Evolutionary conservation across 768 basidiomycete genomes (phyloP).

Genomic region (Lentinula edodes): DNA sequence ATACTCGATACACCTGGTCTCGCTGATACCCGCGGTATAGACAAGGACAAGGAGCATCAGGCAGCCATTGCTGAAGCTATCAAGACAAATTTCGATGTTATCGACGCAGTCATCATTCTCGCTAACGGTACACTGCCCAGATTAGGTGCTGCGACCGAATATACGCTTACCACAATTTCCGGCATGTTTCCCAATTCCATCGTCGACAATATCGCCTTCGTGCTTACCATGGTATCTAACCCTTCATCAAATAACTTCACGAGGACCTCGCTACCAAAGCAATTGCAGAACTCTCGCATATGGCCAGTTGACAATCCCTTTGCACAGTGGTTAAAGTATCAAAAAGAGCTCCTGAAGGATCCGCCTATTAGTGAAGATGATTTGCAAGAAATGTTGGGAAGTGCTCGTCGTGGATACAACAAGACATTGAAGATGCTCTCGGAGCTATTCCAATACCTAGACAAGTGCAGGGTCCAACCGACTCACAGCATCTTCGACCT

Average conservation of each 20-base stretch:
- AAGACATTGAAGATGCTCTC: constrained; percentile 11
- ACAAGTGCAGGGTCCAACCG: constrained; percentile 10
- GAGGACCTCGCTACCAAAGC: neutral
- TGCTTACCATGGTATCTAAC: constrained; percentile 18
- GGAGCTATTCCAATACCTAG: constrained; percentile 12
- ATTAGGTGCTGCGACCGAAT: constrained; percentile 18
- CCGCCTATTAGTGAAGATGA: neutral
- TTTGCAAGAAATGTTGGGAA: neutral
- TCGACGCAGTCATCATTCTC: constrained; percentile 23
- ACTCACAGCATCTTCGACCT: constrained; percentile 8
- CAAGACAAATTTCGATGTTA: constrained; percentile 10
- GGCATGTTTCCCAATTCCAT: constrained; percentile 20
- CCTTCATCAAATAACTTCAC: constrained; percentile 18
- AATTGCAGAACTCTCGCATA: neutral
- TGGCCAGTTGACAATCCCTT: neutral
- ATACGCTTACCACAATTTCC: constrained; percentile 16
- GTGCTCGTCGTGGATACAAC: neutral
- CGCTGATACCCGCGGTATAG: constrained; percentile 21
- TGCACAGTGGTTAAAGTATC: neutral
- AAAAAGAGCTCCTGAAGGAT: neutral
- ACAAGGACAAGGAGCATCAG: constrained; percentile 19
- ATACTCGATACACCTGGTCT: constrained; percentile 24
- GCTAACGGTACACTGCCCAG: constrained; percentile 21
- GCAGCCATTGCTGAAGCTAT: constrained; percentile 18
- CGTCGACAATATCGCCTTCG: constrained; percentile 19